Evolutionary conservation across 495 filamentous ascomycete species (phyloP).

Genomic region (Hypoxylon intermedium): DNA sequence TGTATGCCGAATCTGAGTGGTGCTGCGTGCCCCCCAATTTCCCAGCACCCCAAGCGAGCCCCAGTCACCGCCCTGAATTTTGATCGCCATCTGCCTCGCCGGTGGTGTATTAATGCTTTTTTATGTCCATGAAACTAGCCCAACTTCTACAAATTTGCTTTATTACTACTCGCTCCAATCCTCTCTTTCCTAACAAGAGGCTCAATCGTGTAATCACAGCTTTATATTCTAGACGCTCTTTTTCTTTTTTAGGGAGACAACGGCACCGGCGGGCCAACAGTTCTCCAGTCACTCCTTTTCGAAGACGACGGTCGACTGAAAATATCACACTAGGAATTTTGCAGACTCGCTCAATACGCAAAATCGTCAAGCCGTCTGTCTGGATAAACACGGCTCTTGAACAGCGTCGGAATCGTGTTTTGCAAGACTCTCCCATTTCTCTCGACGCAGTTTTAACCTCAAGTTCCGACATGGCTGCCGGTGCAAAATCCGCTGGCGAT

Average conservation of each 20-base stretch:
- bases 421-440: slow-evolving; percentile 38
- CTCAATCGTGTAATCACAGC: slow-evolving; percentile 29
- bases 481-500: slow-evolving; percentile 10
- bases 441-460: slow-evolving; percentile 45
- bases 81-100: slow-evolving; percentile 38
- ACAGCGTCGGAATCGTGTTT: slow-evolving; percentile 28
- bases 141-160: slow-evolving; percentile 44
- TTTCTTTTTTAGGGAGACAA: slow-evolving; percentile 32
- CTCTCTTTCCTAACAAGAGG: slow-evolving; percentile 38
- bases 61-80: slow-evolving; percentile 41
- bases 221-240: slow-evolving; percentile 39
- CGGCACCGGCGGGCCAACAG: slow-evolving; percentile 30
- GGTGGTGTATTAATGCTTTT: slow-evolving; percentile 30
- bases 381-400: slow-evolving; percentile 38
- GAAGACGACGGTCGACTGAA: slow-evolving; percentile 24
- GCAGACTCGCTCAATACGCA: slow-evolving; percentile 28
- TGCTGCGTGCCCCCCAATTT: slow-evolving; percentile 40
- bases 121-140: slow-evolving; percentile 40
- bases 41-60: slow-evolving; percentile 37
- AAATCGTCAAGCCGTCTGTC: slow-evolving; percentile 19
- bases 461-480: slow-evolving; percentile 24
- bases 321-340: slow-evolving; percentile 19
- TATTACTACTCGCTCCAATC: slow-evolving; percentile 32
- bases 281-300: slow-evolving; percentile 40
- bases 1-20: slow-evolving; percentile 27